Evolutionary conservation across 2,329 filamentous ascomycete species (phyloP).

Genomic region (Colletotrichum siamense): DNA sequence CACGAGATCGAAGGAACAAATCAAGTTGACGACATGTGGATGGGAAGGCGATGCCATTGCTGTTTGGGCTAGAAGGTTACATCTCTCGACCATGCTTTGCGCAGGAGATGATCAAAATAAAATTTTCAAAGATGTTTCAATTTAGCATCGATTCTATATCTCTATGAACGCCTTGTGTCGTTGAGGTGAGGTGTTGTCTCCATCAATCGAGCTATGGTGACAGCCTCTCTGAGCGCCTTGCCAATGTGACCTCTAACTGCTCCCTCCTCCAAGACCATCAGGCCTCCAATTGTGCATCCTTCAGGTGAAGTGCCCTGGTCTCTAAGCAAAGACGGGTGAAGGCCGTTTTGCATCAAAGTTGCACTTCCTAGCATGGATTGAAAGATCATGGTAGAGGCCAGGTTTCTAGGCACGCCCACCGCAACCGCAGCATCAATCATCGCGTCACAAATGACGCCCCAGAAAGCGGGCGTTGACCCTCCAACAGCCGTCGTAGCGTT

Average conservation of each 20-base stretch:
- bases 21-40: not conserved
- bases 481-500: conserved; percentile 64
- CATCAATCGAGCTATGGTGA: conserved; percentile 50
- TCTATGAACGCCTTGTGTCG: conserved; percentile 33
- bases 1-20: fast-evolving
- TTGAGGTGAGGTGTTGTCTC: conserved; percentile 43
- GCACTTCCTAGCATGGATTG: conserved; percentile 65
- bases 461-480: conserved; percentile 66
- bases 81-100: fast-evolving
- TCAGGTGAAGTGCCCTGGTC: conserved; percentile 66
- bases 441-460: conserved; percentile 62
- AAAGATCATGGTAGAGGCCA: conserved; percentile 63
- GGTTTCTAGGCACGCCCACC: conserved; percentile 61
- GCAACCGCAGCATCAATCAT: conserved; percentile 65
- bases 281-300: conserved; percentile 64
- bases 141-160: not conserved
- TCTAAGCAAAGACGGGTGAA: conserved; percentile 61
- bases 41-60: not conserved
- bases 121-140: fast-evolving
- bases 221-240: conserved; percentile 50
- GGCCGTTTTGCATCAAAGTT: conserved; percentile 54
- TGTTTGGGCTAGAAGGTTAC: not conserved
- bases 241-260: conserved; percentile 50
- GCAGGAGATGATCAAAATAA: not conserved
- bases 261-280: conserved; percentile 65